Conservation (phyloP, 1,284 basidiomycete species). For the Cryptococcus hybrid region DNA sequence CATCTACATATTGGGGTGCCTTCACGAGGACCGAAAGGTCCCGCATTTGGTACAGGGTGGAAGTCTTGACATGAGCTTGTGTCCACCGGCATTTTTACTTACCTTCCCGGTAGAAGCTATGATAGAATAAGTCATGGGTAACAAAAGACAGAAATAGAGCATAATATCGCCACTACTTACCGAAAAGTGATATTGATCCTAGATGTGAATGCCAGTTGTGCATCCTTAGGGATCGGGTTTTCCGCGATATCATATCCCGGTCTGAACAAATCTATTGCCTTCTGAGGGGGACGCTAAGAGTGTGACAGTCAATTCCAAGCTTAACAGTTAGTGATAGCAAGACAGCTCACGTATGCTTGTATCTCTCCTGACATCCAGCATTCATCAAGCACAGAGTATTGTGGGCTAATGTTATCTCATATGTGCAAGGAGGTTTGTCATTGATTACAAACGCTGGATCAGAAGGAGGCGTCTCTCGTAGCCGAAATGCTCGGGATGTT, state of each 20-base stretch:
- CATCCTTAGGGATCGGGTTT: conserved; percentile 22
- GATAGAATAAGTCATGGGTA: no score
- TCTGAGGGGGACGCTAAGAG: conserved; percentile 63
- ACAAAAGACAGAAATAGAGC: background rate
- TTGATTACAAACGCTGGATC: conserved; percentile 57
- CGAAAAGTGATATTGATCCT: conserved; percentile 88
- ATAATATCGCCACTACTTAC: background rate
- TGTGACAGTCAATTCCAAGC: no score
- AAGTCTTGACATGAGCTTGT: conserved; percentile 63
- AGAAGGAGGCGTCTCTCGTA: conserved; percentile 53
- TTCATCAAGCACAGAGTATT: conserved; percentile 94
- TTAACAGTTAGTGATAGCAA: conserved; percentile 47
- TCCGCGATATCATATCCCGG: conserved; percentile 54
- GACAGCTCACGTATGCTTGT: conserved; percentile 59
- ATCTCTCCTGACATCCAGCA: conserved; percentile 82
- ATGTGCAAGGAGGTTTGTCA: conserved; percentile 63
- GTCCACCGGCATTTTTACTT: conserved; percentile 2
- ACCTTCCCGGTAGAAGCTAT: conserved; percentile 37
- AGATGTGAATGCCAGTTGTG: conserved; percentile 58
- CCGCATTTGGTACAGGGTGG: conserved; percentile 53
- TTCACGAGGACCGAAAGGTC: conserved; percentile 22
- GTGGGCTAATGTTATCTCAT: conserved; percentile 76
- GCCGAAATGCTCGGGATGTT: conserved; percentile 67
- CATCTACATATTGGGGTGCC: conserved; percentile 67
- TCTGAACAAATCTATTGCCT: conserved; percentile 69